Conservation (phyloP, 306 rosid genomes). For the Cucumis sativus region DNA sequence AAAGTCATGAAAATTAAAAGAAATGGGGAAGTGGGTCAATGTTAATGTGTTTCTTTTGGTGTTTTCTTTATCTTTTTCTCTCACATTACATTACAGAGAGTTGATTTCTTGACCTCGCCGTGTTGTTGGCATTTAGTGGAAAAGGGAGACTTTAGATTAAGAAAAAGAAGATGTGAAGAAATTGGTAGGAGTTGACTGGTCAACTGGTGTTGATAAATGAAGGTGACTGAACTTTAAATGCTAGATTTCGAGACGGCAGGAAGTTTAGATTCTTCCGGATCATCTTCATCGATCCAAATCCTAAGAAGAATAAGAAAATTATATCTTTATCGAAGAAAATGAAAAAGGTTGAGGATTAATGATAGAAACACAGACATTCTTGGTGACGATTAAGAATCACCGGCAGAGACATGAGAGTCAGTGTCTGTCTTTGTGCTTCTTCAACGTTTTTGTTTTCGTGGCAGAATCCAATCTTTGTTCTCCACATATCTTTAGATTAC, state of each 20-base stretch:
- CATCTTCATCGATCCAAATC: neutral
- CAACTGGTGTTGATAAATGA: neutral
- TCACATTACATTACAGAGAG: neutral
- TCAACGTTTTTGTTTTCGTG: no score
- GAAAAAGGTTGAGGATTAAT: neutral
- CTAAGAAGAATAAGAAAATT: neutral
- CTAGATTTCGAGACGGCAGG: neutral
- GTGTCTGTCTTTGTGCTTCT: neutral
- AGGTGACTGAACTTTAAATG: neutral
- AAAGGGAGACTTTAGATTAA: neutral
- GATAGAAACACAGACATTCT: constrained; percentile 1
- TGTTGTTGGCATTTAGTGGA: neutral
- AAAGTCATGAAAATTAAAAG: neutral
- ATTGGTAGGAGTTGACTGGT: neutral
- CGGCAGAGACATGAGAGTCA: neutral
- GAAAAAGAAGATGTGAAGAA: neutral
- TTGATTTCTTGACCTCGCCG: neutral
- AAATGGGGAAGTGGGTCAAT: neutral
- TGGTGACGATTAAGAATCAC: neutral
- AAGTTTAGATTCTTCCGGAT: neutral
- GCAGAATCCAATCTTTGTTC: no score
- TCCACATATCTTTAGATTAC: no score
- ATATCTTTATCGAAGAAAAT: neutral
- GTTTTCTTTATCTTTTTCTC: neutral
- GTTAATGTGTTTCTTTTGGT: neutral